These are phyloP conservation scores for Boletellus ananiceps DNA, from an alignment of 768 basidiomycete genomes.

Conservation along the genomic window DNA sequence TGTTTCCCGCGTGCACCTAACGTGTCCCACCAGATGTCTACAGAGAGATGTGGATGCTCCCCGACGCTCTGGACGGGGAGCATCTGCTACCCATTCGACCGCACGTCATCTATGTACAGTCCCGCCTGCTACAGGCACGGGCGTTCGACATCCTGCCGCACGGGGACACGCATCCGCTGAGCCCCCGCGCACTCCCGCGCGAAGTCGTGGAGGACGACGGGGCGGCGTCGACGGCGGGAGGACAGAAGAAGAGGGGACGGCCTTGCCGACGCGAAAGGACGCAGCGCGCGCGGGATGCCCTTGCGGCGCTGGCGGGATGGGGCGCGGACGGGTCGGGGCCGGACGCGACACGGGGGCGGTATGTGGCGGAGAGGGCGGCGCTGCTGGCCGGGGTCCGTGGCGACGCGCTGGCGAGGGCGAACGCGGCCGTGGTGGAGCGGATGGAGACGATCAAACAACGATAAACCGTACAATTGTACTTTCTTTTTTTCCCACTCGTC, in stretches of 20 bases:
- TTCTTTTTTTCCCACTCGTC: background rate
- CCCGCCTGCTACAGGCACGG: slow-evolving; percentile 41
- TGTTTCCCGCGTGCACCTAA: background rate
- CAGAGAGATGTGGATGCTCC: slow-evolving; percentile 44
- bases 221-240: slow-evolving; percentile 21
- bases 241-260: slow-evolving; percentile 55
- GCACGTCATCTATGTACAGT: slow-evolving; percentile 47
- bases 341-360: slow-evolving; percentile 34
- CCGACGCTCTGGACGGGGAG: slow-evolving; percentile 39
- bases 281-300: slow-evolving; percentile 47
- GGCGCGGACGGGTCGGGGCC: slow-evolving; percentile 19
- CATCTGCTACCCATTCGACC: slow-evolving; percentile 45
- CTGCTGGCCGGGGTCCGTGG: slow-evolving; percentile 37
- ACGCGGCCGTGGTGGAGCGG: slow-evolving; percentile 45
- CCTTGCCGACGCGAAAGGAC: slow-evolving; percentile 58
- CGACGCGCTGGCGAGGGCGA: slow-evolving; percentile 32
- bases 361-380: slow-evolving; percentile 39
- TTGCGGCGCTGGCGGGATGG: slow-evolving; percentile 47
- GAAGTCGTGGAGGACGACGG: slow-evolving; percentile 47
- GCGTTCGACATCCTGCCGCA: slow-evolving; percentile 60
- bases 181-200: slow-evolving; percentile 64
- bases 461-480: no score
- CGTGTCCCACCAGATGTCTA: slow-evolving; percentile 48
- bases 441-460: slow-evolving; percentile 33
- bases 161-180: slow-evolving; percentile 45